Base-by-base conservation (phyloP, 495 filamentous ascomycete genomes). In the Neurospora terricola region DNA sequence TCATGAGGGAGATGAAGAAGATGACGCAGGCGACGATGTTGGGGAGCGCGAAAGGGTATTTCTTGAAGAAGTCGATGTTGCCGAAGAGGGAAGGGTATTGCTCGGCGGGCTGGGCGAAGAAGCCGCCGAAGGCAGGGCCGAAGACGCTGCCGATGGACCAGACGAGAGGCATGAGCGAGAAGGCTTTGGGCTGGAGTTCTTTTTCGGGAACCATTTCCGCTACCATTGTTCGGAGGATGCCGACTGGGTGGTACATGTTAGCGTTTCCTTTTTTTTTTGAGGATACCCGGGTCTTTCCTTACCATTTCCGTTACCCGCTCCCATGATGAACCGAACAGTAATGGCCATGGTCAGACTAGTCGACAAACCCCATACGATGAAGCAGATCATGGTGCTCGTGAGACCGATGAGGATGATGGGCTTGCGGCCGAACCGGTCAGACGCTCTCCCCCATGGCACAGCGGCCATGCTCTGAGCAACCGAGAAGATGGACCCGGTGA, bases 81-180 rank as follows among this genome's bases (percentile, higher is more conserved):
- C 90, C 90, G 79, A 95, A 96, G 18, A 92, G 71, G 14, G 81
- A 82, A 4, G 92, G 92, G 70, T 83, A 85, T 76, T 92, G 87
- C 59, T 91, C 89, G 1, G 90, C 88, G 3, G 95, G 95, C 71
- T 91, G 89, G 9, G 93, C 91, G 71, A 98, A 88, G 45, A 91
- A 89, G 3, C 95, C 95, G 34, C 95, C 95, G 76, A 98, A 91
- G 2, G 90, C 88, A 3, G 95, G 95, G 0, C 95, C 95, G 78
- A 98, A 90, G n/a, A 97, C 91, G 54, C 88, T 91, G 1, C 94
- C 94, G 69, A 94, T 86, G 11, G 89, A 91, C 91, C 92, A 94
- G 38, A 88, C 89, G 11, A 97, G 80, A 21, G 93, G 92, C 93
- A 97, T 96, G 73, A 96, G 86, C 69, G 90, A 91, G 79, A 95